Percentiles rank a stretch among this genome's conserved stretches.
Conservation (phyloP, 306 rosid genomes). For the Vigna mungo region DNA sequence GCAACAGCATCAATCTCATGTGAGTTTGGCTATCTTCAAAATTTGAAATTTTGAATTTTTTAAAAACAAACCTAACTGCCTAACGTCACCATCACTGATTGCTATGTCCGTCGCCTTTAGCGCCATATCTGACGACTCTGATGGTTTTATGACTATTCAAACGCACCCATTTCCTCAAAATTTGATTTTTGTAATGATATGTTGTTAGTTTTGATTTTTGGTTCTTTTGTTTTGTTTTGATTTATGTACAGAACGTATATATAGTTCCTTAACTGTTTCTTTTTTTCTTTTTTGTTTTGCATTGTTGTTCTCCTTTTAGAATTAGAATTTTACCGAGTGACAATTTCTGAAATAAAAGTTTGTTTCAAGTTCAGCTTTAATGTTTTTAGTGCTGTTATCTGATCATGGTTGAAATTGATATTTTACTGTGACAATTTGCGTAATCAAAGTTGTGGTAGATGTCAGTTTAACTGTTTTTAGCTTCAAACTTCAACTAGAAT, state of each 20-base stretch:
- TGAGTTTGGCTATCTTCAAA: conserved; percentile 27
- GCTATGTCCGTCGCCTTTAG: not conserved
- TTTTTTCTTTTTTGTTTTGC: not conserved
- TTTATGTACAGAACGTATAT: not conserved
- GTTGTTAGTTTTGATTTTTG: not conserved
- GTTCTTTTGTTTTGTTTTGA: not conserved
- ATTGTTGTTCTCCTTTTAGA: not conserved
- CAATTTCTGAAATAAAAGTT: not conserved
- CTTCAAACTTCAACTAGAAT: not conserved
- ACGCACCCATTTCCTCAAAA: not conserved
- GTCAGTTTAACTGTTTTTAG: not conserved
- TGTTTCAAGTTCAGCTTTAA: not conserved
- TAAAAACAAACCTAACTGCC: conserved; percentile 33
- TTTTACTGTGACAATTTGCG: not conserved
- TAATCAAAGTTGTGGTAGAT: not conserved
- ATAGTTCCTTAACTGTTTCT: not conserved
- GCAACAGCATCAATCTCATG: conserved; percentile 59
- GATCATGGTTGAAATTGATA: not conserved
- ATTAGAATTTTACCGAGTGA: not conserved
- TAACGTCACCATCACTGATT: not conserved
- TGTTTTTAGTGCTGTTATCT: not conserved
- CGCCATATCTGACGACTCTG: conserved; percentile 1
- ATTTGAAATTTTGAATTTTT: not conserved
- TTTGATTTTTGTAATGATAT: not conserved
- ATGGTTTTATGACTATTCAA: not conserved